Evolutionary conservation across 495 filamentous ascomycete genomes (phyloP).

Genomic region (Cetradonia linearis): DNA sequence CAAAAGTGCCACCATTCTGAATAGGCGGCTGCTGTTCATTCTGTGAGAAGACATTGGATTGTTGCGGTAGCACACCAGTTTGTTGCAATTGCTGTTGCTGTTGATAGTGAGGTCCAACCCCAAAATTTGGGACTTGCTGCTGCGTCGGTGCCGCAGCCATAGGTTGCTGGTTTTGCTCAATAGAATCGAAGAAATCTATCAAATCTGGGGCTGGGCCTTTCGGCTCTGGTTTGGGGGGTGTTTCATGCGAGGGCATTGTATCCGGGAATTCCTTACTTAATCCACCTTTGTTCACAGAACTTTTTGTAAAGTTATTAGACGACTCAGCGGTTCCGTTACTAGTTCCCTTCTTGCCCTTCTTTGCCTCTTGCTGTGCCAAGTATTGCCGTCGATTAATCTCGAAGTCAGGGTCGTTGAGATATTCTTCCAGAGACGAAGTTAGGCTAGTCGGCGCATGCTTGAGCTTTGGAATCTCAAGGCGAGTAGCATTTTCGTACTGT

Average conservation of each 20-base stretch:
- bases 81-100: constrained; percentile 30
- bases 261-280: constrained; percentile 24
- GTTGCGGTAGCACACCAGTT: constrained; percentile 33
- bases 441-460: constrained; percentile 94
- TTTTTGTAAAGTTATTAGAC: constrained; percentile 24
- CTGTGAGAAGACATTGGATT: constrained; percentile 26
- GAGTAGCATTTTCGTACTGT: constrained; percentile 80
- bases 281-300: constrained; percentile 23
- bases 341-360: constrained; percentile 44
- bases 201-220: constrained; percentile 68
- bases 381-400: constrained; percentile 90
- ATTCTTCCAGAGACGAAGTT: constrained; percentile 82
- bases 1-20: constrained; percentile 29
- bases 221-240: constrained; percentile 28
- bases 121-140: constrained; percentile 31
- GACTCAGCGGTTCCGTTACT: constrained; percentile 21
- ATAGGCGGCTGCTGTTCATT: constrained; percentile 35
- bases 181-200: constrained; percentile 98
- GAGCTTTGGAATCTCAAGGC: constrained; percentile 90
- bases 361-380: constrained; percentile 71
- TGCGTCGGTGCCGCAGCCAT: constrained; percentile 44
- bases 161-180: constrained; percentile 80
- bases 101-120: constrained; percentile 35
- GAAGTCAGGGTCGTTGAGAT: constrained; percentile 91
- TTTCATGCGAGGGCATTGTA: constrained; percentile 25